Base-by-base conservation (phyloP, 441 rosid species). In the Geranium incanum region DNA sequence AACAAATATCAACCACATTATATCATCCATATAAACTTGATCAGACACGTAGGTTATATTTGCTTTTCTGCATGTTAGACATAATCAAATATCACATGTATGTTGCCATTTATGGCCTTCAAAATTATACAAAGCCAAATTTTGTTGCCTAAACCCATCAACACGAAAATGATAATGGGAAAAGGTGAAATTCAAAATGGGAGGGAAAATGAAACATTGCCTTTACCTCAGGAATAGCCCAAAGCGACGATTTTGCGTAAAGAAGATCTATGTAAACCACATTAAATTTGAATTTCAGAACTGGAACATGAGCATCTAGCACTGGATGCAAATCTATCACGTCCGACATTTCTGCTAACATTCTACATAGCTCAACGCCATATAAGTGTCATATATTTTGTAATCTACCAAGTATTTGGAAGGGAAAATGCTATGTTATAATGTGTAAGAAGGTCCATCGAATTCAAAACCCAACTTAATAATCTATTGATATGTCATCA, bases 231-330 rank as follows among this genome's bases (percentile, higher is more conserved):
- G 99, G 99, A 79, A 95, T 84, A 75, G 87, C 88, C 92, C 92
- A 89, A 77, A 90, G 96, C 0, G 98, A 86, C 66, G 92, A 81
- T 79, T 84, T 89, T 65, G 98, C 98, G 80, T 95, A 95, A 18
- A 95, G 97, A 77, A 90, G 97, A 81, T 95, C 99, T 71, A 95
- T 89, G 23, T 96, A 95, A 74, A 92, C 90, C 74, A 95, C 96
- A 70, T 78, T 89, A 78, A 95, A 86, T 77, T 95, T 95, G 77
- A 95, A 95, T 66, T 5, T 79, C 99, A 95, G 84, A 74, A 92
- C 87, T 21, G 98, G 97, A 77, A 95, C 99, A 81, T 92, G 89
- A 75, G 99, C 98, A 82, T 95, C 99, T 71, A 97, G 99, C 66
- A 95, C 97, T 65, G 98, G 96, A 75, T 87, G 99, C 82, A 95